Evolutionary conservation across 495 filamentous ascomycete species (phyloP).

Genomic region (Trichoderma gamsii): DNA sequence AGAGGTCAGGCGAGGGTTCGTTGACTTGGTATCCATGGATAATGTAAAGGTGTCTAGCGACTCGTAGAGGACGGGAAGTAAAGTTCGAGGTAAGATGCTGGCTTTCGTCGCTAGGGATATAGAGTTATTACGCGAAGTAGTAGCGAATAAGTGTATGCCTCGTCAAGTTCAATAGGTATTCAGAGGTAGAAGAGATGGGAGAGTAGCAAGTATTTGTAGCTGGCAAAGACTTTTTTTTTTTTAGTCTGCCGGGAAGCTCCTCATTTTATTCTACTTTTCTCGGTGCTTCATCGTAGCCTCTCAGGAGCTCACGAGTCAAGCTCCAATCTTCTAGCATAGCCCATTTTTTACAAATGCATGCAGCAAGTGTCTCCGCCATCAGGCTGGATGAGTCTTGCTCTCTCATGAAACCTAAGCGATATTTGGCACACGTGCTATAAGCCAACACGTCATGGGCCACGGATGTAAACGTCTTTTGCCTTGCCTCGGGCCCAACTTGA

Average conservation of each 20-base stretch:
- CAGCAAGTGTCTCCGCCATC: constrained; percentile 1
- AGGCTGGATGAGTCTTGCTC: not conserved
- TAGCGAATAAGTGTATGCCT: too few species aligned
- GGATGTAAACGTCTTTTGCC: not conserved
- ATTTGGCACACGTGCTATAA: not conserved
- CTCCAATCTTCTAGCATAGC: not conserved
- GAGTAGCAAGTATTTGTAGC: not conserved
- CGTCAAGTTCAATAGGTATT: too few species aligned
- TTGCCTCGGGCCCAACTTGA: not conserved
- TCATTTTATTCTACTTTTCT: not conserved
- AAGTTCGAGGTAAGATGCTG: not conserved
- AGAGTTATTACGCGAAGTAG: too few species aligned
- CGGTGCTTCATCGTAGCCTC: not conserved
- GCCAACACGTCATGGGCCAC: not conserved
- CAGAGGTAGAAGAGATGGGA: not conserved
- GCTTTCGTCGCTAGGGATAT: not conserved
- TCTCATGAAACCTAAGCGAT: not conserved
- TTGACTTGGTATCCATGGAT: not conserved
- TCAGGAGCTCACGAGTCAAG: not conserved
- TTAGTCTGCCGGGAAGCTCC: not conserved
- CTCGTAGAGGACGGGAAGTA: not conserved
- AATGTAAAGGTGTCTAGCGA: not conserved
- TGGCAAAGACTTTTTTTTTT: not conserved
- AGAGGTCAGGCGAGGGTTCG: not conserved
- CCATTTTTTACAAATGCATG: constrained; percentile 1